Conservation (phyloP, 345 rosid genomes). For the Litchi chinensis region DNA sequence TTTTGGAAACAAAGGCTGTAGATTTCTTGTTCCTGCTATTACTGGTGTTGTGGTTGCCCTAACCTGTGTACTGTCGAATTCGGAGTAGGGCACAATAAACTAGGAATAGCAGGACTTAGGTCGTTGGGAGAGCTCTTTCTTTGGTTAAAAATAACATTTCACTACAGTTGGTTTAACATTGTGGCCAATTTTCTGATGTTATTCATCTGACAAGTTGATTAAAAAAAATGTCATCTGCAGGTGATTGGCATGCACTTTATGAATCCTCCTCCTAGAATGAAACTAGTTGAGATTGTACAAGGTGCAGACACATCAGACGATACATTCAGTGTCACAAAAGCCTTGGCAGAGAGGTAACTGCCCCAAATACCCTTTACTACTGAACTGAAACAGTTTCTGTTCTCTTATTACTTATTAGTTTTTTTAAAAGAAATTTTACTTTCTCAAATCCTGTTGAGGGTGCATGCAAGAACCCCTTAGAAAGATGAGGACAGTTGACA, state of each 20-base stretch:
- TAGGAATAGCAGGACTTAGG: not conserved
- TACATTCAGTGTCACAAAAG: conserved; percentile 59
- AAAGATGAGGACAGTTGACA: not conserved
- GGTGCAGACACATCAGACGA: conserved; percentile 88
- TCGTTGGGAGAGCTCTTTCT: not conserved
- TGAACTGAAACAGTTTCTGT: not conserved
- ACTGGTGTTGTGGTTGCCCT: not conserved
- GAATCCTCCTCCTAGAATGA: conserved; percentile 99
- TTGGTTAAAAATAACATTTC: not conserved
- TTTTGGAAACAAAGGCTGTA: not conserved
- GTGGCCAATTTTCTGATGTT: not conserved
- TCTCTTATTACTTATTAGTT: not conserved
- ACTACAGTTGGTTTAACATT: not conserved
- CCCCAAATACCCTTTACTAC: not conserved
- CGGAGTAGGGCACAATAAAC: not conserved
- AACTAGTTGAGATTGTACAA: conserved; percentile 80
- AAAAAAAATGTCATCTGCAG: conserved; percentile 33
- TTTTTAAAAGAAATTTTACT: not conserved
- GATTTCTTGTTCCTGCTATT: not conserved
- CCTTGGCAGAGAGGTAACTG: conserved; percentile 76
- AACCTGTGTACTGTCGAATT: not conserved
- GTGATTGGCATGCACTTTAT: conserved; percentile 95
- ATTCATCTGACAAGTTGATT: conserved; percentile 13
- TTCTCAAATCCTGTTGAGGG: too few species aligned
- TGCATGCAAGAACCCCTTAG: not conserved